A percentile compares a stretch with the other conserved stretches of the same genome.
Evolutionary conservation across 73 alveolate species (phyloP).

Genomic region (Paramecium caudatum): DNA sequence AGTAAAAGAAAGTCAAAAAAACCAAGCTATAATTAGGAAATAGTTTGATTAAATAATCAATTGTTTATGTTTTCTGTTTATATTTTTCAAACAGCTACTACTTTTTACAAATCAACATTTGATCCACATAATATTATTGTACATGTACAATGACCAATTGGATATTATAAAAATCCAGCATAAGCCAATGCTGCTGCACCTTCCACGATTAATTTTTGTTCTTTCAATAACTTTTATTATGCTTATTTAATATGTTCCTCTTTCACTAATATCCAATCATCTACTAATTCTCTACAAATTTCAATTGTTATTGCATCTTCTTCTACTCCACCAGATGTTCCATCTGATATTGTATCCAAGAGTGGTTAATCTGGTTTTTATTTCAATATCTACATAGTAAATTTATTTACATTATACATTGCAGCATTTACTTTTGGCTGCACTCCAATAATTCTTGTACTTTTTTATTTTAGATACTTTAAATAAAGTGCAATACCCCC

Average conservation of each 20-base stretch:
- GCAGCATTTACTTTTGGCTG: conserved; percentile 20
- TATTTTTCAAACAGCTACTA: background rate
- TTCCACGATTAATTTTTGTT: conserved; percentile 40
- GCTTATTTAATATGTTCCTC: background rate
- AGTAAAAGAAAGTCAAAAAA: conserved; percentile 59
- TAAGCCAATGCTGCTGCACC: conserved; percentile 64
- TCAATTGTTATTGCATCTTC: conserved; percentile 20
- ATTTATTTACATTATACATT: conserved; percentile 61
- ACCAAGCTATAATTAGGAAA: conserved; percentile 49
- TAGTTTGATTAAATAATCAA: background rate
- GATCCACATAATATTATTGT: conserved; percentile 43
- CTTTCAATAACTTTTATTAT: background rate
- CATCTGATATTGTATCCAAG: conserved; percentile 2
- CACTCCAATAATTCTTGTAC: conserved; percentile 22
- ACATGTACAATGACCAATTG: background rate
- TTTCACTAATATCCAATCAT: conserved; percentile 31
- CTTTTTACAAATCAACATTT: conserved; percentile 1
- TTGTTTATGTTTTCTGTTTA: conserved; percentile 63
- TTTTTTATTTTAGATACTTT: background rate
- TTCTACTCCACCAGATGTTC: conserved; percentile 63
- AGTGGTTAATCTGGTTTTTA: background rate
- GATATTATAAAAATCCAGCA: conserved; percentile 25
- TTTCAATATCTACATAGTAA: too few species aligned
- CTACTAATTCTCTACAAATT: conserved; percentile 20
- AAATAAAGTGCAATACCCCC: conserved; percentile 54